phyloP scores from a whole-genome alignment of 2,329 filamentous ascomycete species.

The Metarhizium humberi region DNA sequence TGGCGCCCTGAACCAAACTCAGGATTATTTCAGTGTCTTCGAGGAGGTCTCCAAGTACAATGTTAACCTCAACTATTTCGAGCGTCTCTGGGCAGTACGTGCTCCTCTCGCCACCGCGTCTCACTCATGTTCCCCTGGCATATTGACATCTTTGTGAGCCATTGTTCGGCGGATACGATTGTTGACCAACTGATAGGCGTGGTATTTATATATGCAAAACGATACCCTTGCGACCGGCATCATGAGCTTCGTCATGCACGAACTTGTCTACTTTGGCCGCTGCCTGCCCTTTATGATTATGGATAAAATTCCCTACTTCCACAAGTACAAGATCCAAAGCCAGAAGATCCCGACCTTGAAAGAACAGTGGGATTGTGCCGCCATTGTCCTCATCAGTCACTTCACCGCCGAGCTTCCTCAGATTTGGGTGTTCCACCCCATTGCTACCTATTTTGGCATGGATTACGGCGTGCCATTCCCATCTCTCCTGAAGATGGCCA shows the following conservation, averaged over 20 bases:
- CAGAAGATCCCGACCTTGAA: conserved; percentile 83
- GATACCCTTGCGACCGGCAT: conserved; percentile 94
- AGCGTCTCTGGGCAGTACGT: conserved; percentile 78
- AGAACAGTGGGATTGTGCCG: conserved; percentile 92
- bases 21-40: conserved; percentile 47
- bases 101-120: conserved; percentile 6
- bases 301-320: conserved; percentile 78
- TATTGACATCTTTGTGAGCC: neutral
- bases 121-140: neutral
- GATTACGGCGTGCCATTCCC: conserved; percentile 86
- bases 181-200: conserved; percentile 41
- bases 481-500: conserved; percentile 71
- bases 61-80: conserved; percentile 75
- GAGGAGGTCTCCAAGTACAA: conserved; percentile 63
- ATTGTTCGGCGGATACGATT: neutral
- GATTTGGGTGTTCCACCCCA: conserved; percentile 98
- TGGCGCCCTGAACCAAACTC: conserved; percentile 36
- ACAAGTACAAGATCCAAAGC: conserved; percentile 88
- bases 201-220: conserved; percentile 98
- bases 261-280: conserved; percentile 88
- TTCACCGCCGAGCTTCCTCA: conserved; percentile 97
- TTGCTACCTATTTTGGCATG: conserved; percentile 88
- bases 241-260: conserved; percentile 95
- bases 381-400: conserved; percentile 85
- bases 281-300: conserved; percentile 87